Base-by-base conservation (phyloP, 805 yeast genomes). In the Cyberlindnera petersonii region DNA sequence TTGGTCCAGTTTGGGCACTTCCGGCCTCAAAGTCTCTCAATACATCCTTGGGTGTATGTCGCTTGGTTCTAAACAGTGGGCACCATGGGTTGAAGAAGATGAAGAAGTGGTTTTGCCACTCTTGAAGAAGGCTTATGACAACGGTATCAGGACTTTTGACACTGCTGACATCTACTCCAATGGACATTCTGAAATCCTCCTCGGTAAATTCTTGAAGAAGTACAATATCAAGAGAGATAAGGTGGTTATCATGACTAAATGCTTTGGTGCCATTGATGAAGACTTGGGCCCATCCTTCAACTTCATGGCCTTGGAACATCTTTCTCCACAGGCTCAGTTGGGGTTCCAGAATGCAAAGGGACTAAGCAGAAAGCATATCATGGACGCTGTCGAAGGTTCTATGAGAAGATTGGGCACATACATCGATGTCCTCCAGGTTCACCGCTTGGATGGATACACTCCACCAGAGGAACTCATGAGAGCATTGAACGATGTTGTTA, bases 1-100 rank as follows among this genome's bases (percentile, higher is more conserved):
- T 5, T 45, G 53, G 53, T 18, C 10, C 5, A 47, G 43, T 14
- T 44, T 60, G 19, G 79, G 79, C 6, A 44, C 51, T 11, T 64
- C 76, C 0, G 80, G 80, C 4, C 60, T 75, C 31, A 64, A 66
- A 40, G 59, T 75, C 20, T 68, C 79, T 18, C 64, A 64, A 28
- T 50, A 74, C 23, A 63, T 75, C 34, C 68, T 74, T 9, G 82
- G 80, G 4, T 72, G 77, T 48, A 74, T 74, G 80, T 55, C 71
- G 1, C 56, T 35, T 42, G 68, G 68, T 6, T 31, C 39, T 21
- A 47, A 36, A 16, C 36, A 33, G 10, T 69, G 73, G 72, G 63
- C 55, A n/a, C 60, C 59, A 3, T 71, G 74, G 74, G 62, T 64
- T 19, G 42, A 67, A 13, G 73, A 66, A 13, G 74, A 72, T 40